A percentile compares a stretch with the other conserved stretches of the same genome.
Evolutionary conservation across 2,329 filamentous ascomycete species (phyloP).

Genomic region (Aspergillus phoenicis): DNA sequence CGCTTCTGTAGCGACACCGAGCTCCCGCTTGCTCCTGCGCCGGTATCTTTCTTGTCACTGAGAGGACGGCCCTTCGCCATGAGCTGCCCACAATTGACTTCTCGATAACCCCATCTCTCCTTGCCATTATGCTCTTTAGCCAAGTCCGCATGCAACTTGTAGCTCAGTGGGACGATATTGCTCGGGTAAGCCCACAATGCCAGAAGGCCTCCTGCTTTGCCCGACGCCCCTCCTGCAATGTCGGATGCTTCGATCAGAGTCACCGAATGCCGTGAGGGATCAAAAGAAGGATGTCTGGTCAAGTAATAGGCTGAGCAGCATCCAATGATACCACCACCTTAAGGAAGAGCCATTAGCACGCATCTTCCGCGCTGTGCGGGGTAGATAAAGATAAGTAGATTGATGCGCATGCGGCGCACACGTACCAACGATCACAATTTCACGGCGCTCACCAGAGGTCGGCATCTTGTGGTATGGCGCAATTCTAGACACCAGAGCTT

Average conservation of each 20-base stretch:
- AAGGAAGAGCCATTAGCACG: constrained; percentile 15
- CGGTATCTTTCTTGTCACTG: constrained; percentile 35
- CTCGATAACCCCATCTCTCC: constrained; percentile 82
- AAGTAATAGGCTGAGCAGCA: constrained; percentile 89
- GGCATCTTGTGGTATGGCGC: constrained; percentile 34
- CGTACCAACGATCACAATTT: constrained; percentile 47
- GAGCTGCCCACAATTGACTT: constrained; percentile 71
- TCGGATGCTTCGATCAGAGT: constrained; percentile 83
- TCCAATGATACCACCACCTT: constrained; percentile 91
- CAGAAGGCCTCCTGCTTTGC: constrained; percentile 89
- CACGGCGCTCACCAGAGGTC: constrained; percentile 32
- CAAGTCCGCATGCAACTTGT: constrained; percentile 77
- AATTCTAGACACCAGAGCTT: constrained; percentile 19
- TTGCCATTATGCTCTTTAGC: constrained; percentile 80
- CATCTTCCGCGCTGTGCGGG: constrained; percentile 25
- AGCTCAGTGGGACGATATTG: constrained; percentile 82
- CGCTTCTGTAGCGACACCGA: constrained; percentile 60
- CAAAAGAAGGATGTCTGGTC: constrained; percentile 79
- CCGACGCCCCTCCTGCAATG: constrained; percentile 88
- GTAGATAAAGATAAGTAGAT: constrained; percentile 16
- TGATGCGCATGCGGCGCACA: neutral
- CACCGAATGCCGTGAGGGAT: constrained; percentile 73
- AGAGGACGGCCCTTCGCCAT: constrained; percentile 53
- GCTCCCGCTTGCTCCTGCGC: constrained; percentile 29
- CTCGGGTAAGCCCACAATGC: constrained; percentile 89